phyloP scores from a whole-genome alignment of 2,329 filamentous ascomycete species.

The Neurospora sp. region DNA sequence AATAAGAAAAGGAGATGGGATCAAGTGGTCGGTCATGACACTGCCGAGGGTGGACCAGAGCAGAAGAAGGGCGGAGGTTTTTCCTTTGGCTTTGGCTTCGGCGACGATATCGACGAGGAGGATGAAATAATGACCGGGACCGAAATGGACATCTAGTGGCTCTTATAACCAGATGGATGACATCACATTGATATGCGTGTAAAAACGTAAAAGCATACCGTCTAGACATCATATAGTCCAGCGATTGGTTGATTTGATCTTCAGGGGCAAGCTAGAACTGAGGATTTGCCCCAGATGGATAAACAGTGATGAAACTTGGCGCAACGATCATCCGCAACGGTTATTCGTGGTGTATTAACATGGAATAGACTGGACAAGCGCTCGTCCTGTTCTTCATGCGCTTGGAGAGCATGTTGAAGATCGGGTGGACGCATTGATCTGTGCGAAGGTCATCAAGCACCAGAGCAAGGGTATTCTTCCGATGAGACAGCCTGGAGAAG shows the following conservation, averaged over 20 bases:
- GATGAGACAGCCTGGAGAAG: not conserved
- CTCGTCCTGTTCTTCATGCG: not conserved
- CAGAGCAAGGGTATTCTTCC: not conserved
- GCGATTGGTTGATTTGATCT: not conserved
- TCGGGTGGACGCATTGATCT: not conserved
- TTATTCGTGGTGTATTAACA: not conserved
- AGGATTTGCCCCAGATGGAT: not conserved
- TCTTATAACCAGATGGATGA: not conserved
- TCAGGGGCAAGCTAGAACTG: not conserved
- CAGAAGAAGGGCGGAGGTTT: slow-evolving; percentile 30
- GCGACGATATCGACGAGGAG: slow-evolving; percentile 34
- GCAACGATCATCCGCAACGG: not conserved
- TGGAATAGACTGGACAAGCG: too few species aligned
- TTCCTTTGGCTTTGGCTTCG: slow-evolving; percentile 49
- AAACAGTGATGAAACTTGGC: not conserved
- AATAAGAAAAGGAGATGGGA: slow-evolving; percentile 82
- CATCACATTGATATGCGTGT: not conserved
- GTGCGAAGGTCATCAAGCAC: not conserved
- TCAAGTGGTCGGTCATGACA: slow-evolving; percentile 52
- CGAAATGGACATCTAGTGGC: not conserved
- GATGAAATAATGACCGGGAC: slow-evolving; percentile 27
- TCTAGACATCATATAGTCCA: not conserved
- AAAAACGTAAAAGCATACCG: not conserved
- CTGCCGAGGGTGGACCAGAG: slow-evolving; percentile 23
- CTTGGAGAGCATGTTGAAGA: not conserved